These are phyloP conservation scores for Mycena pura DNA, from an alignment of 768 basidiomycete species.

Conservation along the genomic window DNA sequence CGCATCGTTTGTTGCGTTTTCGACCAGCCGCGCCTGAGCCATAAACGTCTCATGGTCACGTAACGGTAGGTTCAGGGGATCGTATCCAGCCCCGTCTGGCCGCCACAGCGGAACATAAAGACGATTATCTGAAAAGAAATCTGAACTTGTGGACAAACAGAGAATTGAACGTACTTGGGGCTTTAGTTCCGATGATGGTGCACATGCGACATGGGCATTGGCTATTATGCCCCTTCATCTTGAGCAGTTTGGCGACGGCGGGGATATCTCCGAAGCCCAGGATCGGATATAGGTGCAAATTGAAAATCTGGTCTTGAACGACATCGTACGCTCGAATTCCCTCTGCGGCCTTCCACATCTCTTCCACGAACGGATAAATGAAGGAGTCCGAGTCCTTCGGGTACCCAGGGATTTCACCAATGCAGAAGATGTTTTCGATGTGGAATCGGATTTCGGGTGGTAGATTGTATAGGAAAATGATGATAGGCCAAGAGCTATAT, in stretches of 20 bases:
- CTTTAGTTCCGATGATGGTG: neutral
- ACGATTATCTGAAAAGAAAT: neutral
- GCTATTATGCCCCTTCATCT: conserved; percentile 11
- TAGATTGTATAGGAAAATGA: conserved; percentile 38
- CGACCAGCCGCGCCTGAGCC: neutral
- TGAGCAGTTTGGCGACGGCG: neutral
- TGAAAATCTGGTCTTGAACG: neutral
- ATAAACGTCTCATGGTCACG: neutral
- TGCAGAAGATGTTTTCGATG: conserved; percentile 34
- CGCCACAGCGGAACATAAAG: neutral
- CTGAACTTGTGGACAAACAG: neutral
- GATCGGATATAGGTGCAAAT: neutral
- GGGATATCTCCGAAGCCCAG: conserved; percentile 2
- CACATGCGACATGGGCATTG: conserved; percentile 9
- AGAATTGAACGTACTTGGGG: neutral
- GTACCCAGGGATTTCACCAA: conserved; percentile 41
- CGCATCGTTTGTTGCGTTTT: neutral
- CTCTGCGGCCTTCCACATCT: conserved; percentile 15
- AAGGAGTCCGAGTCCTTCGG: conserved; percentile 42
- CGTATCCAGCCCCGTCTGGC: neutral
- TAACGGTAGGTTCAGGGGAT: neutral
- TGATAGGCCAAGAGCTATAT: conserved; percentile 40
- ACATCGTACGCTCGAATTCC: neutral
- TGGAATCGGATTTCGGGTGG: conserved; percentile 39
- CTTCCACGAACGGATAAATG: conserved; percentile 37